Conservation (phyloP, 2,329 filamentous ascomycete species). For the Botrytis byssoidea region DNA sequence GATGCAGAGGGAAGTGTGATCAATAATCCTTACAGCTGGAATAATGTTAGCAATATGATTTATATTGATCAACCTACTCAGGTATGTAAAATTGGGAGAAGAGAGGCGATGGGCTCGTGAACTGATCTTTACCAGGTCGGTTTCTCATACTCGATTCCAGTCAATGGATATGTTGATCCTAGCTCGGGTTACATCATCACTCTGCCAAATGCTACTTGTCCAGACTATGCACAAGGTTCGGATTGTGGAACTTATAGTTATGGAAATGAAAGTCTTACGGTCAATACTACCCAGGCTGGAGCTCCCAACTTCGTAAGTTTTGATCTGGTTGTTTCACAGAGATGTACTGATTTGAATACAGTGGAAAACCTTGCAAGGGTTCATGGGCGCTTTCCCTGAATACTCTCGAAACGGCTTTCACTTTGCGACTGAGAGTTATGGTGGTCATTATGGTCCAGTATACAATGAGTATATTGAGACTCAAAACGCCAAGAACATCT, state of each 20-base stretch:
- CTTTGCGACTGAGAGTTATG: slow-evolving; percentile 57
- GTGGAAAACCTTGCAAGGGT: slow-evolving; percentile 58
- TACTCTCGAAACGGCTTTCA: slow-evolving; percentile 51
- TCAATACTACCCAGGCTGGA: slow-evolving; percentile 51
- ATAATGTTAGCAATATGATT: slow-evolving; percentile 54
- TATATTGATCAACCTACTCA: slow-evolving; percentile 39
- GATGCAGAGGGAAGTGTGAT: slow-evolving; percentile 42
- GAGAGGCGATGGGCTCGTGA: not conserved
- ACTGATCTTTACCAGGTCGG: slow-evolving; percentile 28
- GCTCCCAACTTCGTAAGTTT: slow-evolving; percentile 54
- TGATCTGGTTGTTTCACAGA: no score
- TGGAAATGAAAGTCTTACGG: slow-evolving; percentile 49
- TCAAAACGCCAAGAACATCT: slow-evolving; percentile 58
- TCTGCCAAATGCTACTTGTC: slow-evolving; percentile 48
- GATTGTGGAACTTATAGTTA: slow-evolving; percentile 57
- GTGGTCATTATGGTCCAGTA: slow-evolving; percentile 57
- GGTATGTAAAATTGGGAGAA: slow-evolving; percentile 15
- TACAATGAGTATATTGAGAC: slow-evolving; percentile 58
- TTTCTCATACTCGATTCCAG: slow-evolving; percentile 42
- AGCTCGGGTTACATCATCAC: slow-evolving; percentile 40
- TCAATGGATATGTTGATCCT: slow-evolving; percentile 27
- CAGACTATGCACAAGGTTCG: slow-evolving; percentile 46
- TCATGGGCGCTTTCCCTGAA: slow-evolving; percentile 59
- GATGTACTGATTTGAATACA: not conserved
- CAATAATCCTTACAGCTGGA: slow-evolving; percentile 58